Evolutionary conservation across 2,329 filamentous ascomycete genomes (phyloP), one percentile per base, ranked within the genome.

Genomic region (Exophiala calicioides): DNA sequence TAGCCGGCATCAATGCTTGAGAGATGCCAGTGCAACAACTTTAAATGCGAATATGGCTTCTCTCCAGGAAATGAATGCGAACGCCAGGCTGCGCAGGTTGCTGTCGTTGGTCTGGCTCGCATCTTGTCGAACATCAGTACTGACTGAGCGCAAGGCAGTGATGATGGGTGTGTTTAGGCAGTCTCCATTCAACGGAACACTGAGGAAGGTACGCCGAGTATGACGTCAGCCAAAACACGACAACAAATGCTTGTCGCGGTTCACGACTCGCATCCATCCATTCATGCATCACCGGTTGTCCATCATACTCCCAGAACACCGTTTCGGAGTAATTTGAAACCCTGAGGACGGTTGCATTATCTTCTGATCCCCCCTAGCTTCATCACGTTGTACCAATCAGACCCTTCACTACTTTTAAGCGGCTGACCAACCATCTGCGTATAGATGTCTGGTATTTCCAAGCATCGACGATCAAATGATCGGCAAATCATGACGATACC

Each of bases 71-170:
- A 9, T 9, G 27, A n/a, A 27, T 21, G 36, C 24, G 29, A 44
- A 50, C 34, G 34, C 47, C 29, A 44, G 27, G 16, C 35, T 37
- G 41, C 33, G 45, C 46, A 38, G 27, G n/a, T 7, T 21, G n/a
- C 32, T 35, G 27, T 35, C 23, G 33, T 23, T 33, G 20, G 27
- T 44, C 33, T 42, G 19, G 6, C 21, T 43, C 34, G 45, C 52
- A 55, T 53, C 15, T 36, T 53, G 46, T 19, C 30, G 32, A 35
- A 23, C 18, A 26, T 37, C n/a, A n/a, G n/a, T n/a, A n/a, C n/a
- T 50, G 27, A 43, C 41, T 29, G 20, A 50, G 33, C 37, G 31
- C 37, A 44, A 53, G 29, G 41, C 27, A 29, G 38, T 21, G 30
- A 4, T 36, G 30, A 31, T 31, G 43, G 42, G n/a, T 31, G 5